Evolutionary conservation across 441 rosid genomes (phyloP).

Genomic region (Populus tomentosa): DNA sequence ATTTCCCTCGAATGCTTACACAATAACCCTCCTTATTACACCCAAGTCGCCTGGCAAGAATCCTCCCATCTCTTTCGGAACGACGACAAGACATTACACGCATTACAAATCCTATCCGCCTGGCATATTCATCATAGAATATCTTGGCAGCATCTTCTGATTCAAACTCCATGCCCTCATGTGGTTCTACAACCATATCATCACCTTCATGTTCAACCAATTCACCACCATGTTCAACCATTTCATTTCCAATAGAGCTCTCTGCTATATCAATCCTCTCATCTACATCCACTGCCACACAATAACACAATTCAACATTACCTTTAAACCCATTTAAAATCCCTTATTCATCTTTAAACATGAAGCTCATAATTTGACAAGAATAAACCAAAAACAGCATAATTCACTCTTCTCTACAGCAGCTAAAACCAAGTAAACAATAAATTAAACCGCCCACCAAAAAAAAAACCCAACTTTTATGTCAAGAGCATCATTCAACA

Average conservation of each 20-base stretch:
- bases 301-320: not conserved
- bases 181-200: constrained; percentile 43
- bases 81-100: constrained; percentile 94
- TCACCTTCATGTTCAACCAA: constrained; percentile 26
- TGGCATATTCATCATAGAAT: constrained; percentile 82
- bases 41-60: constrained; percentile 87
- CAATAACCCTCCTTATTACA: constrained; percentile 96
- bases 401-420: too few relatives aligned
- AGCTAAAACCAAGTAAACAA: not conserved
- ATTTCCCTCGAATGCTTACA: constrained; percentile 86
- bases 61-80: constrained; percentile 89
- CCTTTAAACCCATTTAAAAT: not conserved
- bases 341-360: not conserved
- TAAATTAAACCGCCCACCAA: not conserved
- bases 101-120: constrained; percentile 73
- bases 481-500: not conserved
- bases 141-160: constrained; percentile 73
- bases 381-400: not conserved
- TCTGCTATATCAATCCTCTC: constrained; percentile 24
- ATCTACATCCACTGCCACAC: constrained; percentile 51
- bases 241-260: not conserved
- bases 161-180: constrained; percentile 63
- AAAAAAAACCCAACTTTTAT: not conserved
- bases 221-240: constrained; percentile 27
- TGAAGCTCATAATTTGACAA: not conserved